Base-by-base conservation (phyloP, 192 early-diverging fungal genomes). In the Entomortierella parvispora region DNA sequence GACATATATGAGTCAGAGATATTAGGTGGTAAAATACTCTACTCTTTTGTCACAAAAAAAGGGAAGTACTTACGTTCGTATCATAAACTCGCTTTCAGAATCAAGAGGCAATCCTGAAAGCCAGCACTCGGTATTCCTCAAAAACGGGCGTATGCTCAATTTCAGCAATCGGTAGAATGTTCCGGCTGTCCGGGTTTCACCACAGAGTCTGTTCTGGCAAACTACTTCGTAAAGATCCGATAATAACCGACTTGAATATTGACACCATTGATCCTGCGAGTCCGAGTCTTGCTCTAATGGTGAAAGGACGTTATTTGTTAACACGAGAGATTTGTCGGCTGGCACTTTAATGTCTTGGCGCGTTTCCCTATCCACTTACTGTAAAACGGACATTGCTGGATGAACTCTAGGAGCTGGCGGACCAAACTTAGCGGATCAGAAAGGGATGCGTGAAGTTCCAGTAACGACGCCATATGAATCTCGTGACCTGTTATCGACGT, bases 61-160 rank as follows among this genome's bases (percentile, higher is more conserved):
- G 28, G 23, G 3, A 10, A 9, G 32, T 0, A 54, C 71, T 32
- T 68, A 77, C 74, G 33, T 31, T 34, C 45, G 59, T 8, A 77
- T 62, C 51, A 77, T 48, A 10, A 68, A 77, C n/a, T 77, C 74
- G 14, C 20, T 46, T 20, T 58, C 55, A 3, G 65, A 63, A n/a
- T 68, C 66, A 0, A 68, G 61, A 44, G 54, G 47, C 11, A 51
- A 37, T 15, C 74, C 74, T 2, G 65, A 57, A 12, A 77, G 60
- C 74, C 74, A 77, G 12, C 58, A 63, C 28, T 68, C 74, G 15
- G 68, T 40, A 54, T 68, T 64, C n/a, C 56, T 25, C 29, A 77
- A 33, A 18, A 77, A 62, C 26, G 74, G 74, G 17, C 17, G 15
- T 20, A 77, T 68, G 28, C 65, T 62, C 33, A 63, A 52, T 8